Evolutionary conservation across 306 rosid species (phyloP).

Genomic region (Medicago arabica): DNA sequence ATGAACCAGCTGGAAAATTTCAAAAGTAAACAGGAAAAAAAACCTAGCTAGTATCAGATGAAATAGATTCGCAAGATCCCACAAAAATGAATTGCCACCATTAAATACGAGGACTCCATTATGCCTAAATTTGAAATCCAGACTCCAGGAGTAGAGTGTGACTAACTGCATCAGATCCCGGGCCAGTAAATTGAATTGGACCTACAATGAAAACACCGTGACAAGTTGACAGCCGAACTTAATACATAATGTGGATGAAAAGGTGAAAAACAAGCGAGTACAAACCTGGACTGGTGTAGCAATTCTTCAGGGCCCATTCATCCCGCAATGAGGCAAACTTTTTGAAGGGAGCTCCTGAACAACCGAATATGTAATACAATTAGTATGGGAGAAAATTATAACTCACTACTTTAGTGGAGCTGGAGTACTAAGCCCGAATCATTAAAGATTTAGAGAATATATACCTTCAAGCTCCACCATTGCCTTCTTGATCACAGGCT

Average conservation of each 20-base stretch:
- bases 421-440: not conserved
- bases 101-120: slow-evolving; percentile 20
- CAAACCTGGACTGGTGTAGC: slow-evolving; percentile 92
- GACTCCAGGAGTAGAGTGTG: slow-evolving; percentile 91
- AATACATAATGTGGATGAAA: not conserved
- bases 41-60: slow-evolving; percentile 35
- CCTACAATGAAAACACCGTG: slow-evolving; percentile 56
- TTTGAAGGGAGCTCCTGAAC: slow-evolving; percentile 94
- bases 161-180: slow-evolving; percentile 69
- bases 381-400: slow-evolving; percentile 26
- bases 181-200: slow-evolving; percentile 90
- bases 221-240: not conserved
- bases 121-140: slow-evolving; percentile 56
- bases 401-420: slow-evolving; percentile 6
- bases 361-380: slow-evolving; percentile 28
- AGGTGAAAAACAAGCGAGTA: not conserved
- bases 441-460: not conserved
- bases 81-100: slow-evolving; percentile 28
- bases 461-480: slow-evolving; percentile 99
- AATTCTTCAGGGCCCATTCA: slow-evolving; percentile 89
- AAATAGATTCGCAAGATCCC: slow-evolving; percentile 18
- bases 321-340: slow-evolving; percentile 84
- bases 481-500: slow-evolving; percentile 99
- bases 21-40: slow-evolving; percentile 10
- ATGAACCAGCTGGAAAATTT: slow-evolving; percentile 22